Percentiles rank a stretch among this genome's conserved stretches.
Evolutionary conservation across 2,329 filamentous ascomycete species (phyloP).

Genomic region (Hypomyces perniciosus): DNA sequence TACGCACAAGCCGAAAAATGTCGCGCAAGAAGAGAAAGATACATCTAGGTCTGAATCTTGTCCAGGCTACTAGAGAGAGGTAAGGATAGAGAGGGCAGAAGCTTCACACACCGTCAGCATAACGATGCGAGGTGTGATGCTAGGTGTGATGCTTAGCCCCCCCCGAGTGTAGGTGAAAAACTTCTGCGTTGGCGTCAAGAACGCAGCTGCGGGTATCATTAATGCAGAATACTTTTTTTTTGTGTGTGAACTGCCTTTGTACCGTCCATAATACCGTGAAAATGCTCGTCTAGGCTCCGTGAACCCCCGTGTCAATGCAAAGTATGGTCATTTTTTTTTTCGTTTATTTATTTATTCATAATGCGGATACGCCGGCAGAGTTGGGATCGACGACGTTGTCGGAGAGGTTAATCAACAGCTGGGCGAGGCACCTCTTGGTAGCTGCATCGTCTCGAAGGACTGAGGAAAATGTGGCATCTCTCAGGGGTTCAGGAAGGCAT

Average conservation of each 20-base stretch:
- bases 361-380: conserved; percentile 29
- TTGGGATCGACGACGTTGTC: conserved; percentile 65
- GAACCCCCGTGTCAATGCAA: conserved; percentile 17
- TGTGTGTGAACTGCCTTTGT: conserved; percentile 18
- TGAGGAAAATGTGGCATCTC: conserved; percentile 93
- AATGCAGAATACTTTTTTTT: conserved; percentile 28
- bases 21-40: neutral
- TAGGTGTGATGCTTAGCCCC: neutral
- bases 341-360: conserved; percentile 19
- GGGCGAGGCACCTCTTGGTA: conserved; percentile 95
- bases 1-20: conserved; percentile 6
- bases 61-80: neutral
- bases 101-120: neutral
- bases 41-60: neutral
- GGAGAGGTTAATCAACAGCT: conserved; percentile 91
- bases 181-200: conserved; percentile 6
- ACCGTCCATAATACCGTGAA: conserved; percentile 26
- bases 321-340: neutral
- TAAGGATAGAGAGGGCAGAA: neutral
- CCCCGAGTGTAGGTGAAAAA: conserved; percentile 8
- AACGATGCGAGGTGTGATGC: neutral
- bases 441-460: conserved; percentile 95
- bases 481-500: conserved; percentile 95
- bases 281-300: conserved; percentile 19
- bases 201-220: conserved; percentile 25